Conservation (phyloP, 257 asterid genomes). For the Mentha longifolia region DNA sequence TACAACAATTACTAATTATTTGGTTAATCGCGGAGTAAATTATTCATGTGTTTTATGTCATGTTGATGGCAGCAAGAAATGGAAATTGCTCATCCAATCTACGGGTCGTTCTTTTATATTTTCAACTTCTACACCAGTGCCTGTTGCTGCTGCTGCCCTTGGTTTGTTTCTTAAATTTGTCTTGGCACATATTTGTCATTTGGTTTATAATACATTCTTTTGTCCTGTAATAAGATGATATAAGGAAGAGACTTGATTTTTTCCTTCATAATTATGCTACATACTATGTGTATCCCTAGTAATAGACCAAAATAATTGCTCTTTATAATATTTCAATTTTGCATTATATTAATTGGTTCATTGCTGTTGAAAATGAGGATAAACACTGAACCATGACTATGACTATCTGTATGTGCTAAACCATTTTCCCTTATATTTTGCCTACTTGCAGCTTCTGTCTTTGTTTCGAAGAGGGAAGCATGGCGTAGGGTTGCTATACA, state of each 20-base stretch:
- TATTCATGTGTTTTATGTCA: conserved; percentile 26
- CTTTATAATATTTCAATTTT: neutral
- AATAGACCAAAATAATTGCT: neutral
- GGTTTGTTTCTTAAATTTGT: conserved; percentile 49
- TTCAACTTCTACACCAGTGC: conserved; percentile 93
- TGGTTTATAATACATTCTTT: conserved; percentile 26
- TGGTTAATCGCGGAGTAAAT: conserved; percentile 15
- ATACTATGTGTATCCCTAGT: neutral
- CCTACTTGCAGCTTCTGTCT: conserved; percentile 70
- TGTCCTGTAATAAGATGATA: neutral
- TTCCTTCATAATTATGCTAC: conserved; percentile 1
- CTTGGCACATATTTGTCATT: conserved; percentile 1
- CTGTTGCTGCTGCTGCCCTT: conserved; percentile 91
- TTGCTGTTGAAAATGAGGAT: conserved; percentile 1
- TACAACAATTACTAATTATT: neutral
- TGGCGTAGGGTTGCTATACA: conserved; percentile 84
- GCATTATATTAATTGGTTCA: neutral
- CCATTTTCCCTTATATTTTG: neutral
- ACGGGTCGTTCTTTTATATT: conserved; percentile 97
- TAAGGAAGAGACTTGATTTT: neutral
- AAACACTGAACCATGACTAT: too few relatives aligned
- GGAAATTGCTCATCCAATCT: conserved; percentile 96
- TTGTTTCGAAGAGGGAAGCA: conserved; percentile 72
- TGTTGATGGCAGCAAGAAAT: conserved; percentile 74
- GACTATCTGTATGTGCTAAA: conserved; percentile 5